Evolutionary conservation across 2,329 filamentous ascomycete species (phyloP), one percentile per base, ranked within the genome.

Genomic region (Zasmidium cellare): DNA sequence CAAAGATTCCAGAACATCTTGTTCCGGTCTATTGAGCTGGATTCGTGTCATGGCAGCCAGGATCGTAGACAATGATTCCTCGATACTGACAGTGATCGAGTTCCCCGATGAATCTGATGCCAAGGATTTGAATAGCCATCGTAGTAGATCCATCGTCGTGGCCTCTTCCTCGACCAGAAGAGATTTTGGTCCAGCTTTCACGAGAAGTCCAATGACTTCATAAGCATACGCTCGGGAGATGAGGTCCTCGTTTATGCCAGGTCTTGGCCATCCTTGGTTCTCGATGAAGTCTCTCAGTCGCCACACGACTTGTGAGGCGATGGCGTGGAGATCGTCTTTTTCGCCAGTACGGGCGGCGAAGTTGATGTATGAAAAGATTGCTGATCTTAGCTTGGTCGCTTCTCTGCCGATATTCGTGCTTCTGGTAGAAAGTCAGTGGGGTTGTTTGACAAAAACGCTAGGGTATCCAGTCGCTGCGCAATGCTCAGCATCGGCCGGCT

Each of bases 191-290:
- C 84, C 84, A 63, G 87, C 85, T 55, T 82, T 84, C 0, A 89
- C 87, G 22, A 97, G 75, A 14, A 94, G 83, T 0, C 93, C 94
- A 41, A 97, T 91, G 0, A 90, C 92, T 72, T 97, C 93, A 72
- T 97, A 97, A 1, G 89, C 92, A 69, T 89, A 87, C 5, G 87
- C 87, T 44, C 93, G 86, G 46, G 96, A 79, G 2, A 84, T 82
- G 54, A 87, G 77, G 63, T 85, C 82, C 53, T 84, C 79, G 47
- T 80, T 80, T 3, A 74, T 71, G 35, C 77, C 76, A 1, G 87
- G 83, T 19, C 77, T 77, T 1, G 92, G 92, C 92, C 92, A 97
- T 5, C 92, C 92, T 73, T 96, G 90, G 28, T 83, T 81, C 62
- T 88, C 82, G 55, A 96, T 86, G 69, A 91, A 97, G 22, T 84